These are phyloP conservation scores for Brassica hybrid DNA, from an alignment of 441 rosid genomes.

Conservation along the genomic window DNA sequence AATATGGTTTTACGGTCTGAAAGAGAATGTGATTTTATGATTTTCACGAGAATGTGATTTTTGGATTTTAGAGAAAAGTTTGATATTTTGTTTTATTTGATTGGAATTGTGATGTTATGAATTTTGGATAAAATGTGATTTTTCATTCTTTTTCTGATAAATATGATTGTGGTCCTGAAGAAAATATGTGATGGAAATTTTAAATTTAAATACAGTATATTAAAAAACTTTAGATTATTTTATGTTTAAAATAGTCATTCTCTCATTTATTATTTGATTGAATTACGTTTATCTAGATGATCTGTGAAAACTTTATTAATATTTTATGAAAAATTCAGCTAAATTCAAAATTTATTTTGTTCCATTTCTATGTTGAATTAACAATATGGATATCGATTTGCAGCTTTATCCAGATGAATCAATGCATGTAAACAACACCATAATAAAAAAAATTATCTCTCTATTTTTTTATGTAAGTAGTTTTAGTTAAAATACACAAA, in stretches of 20 bases:
- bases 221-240: too few relatives aligned
- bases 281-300: neutral
- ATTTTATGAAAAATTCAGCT: neutral
- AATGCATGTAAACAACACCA: neutral
- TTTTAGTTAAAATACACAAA: too few relatives aligned
- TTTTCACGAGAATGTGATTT: too few relatives aligned
- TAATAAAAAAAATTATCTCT: neutral
- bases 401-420: neutral
- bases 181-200: neutral
- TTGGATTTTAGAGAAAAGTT: too few relatives aligned
- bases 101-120: too few relatives aligned
- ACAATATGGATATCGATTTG: neutral
- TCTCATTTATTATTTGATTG: neutral
- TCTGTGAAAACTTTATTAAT: too few relatives aligned
- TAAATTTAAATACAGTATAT: too few relatives aligned
- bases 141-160: neutral
- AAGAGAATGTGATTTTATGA: neutral
- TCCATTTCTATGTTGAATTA: neutral
- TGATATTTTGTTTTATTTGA: too few relatives aligned
- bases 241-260: too few relatives aligned
- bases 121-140: too few relatives aligned
- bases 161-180: neutral
- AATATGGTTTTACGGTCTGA: too few relatives aligned
- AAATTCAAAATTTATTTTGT: neutral
- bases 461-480: too few relatives aligned